These are phyloP conservation scores for Dispira simplex DNA, from an alignment of 192 early-diverging fungal species.

Conservation along the genomic window DNA sequence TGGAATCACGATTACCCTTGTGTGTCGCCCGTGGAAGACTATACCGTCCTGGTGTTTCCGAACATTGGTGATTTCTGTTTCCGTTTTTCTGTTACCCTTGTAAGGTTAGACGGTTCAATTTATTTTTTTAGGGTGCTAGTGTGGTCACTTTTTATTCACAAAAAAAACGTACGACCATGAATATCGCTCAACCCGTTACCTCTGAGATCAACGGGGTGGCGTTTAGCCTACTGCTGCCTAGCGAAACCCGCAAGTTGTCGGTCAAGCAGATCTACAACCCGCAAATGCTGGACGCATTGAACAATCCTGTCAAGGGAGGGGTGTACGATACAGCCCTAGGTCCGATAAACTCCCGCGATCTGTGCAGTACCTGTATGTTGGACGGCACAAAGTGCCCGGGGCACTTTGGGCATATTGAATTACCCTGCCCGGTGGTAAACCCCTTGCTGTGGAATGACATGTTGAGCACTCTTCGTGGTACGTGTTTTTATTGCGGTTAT, in stretches of 20 bases:
- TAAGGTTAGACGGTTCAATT: too few relatives aligned
- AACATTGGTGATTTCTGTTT: too few relatives aligned
- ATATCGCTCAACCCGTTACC: slow-evolving; percentile 72
- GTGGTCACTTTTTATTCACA: too few relatives aligned
- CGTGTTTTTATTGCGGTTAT: slow-evolving; percentile 82
- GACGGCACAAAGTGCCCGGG: slow-evolving; percentile 77
- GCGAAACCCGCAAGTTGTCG: slow-evolving; percentile 82
- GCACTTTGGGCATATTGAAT: slow-evolving; percentile 94
- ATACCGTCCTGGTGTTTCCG: too few relatives aligned
- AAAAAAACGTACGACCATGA: slow-evolving; percentile 27
- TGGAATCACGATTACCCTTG: too few relatives aligned
- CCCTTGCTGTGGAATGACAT: slow-evolving; percentile 89
- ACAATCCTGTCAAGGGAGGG: slow-evolving; percentile 81
- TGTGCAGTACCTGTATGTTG: slow-evolving; percentile 74
- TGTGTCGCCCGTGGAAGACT: too few relatives aligned
- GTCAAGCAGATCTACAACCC: slow-evolving; percentile 91
- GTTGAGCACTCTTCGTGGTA: slow-evolving; percentile 68
- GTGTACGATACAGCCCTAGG: slow-evolving; percentile 91
- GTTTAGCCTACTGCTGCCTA: slow-evolving; percentile 80
- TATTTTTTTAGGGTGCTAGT: too few relatives aligned
- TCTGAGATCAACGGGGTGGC: slow-evolving; percentile 70
- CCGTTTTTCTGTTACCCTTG: too few relatives aligned
- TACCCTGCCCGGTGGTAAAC: slow-evolving; percentile 78
- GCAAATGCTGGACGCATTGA: slow-evolving; percentile 68
- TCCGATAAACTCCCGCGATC: slow-evolving; percentile 65